Conservation (phyloP, 2,329 filamentous ascomycete species). For the Cercospora canescens region DNA sequence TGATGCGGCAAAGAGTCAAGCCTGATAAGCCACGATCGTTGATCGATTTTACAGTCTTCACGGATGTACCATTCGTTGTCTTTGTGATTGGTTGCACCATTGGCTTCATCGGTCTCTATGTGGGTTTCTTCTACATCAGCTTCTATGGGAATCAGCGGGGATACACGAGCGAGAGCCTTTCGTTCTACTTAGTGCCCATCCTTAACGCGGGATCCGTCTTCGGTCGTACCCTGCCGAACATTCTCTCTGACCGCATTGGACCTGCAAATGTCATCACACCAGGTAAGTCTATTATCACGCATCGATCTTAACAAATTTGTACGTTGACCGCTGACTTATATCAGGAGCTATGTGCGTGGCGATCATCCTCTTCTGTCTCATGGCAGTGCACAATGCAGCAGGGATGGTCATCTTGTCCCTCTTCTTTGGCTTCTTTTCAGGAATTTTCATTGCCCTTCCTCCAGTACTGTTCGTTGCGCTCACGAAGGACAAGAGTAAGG, state of each 20-base stretch:
- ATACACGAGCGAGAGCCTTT: constrained; percentile 36
- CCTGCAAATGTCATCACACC: constrained; percentile 40
- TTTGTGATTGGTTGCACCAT: constrained; percentile 39
- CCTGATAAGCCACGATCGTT: constrained; percentile 39
- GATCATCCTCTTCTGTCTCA: constrained; percentile 39
- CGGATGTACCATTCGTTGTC: constrained; percentile 40
- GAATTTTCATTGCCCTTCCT: constrained; percentile 46
- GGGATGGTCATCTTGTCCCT: constrained; percentile 40
- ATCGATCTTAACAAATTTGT: background rate
- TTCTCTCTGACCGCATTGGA: constrained; percentile 41
- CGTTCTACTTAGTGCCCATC: constrained; percentile 46
- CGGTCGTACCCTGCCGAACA: constrained; percentile 43
- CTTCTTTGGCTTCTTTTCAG: constrained; percentile 46
- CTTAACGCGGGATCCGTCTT: constrained; percentile 44
- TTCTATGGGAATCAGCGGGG: constrained; percentile 38
- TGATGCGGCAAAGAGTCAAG: constrained; percentile 40
- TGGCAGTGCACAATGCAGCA: constrained; percentile 37
- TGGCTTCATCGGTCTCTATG: constrained; percentile 44
- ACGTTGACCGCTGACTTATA: background rate
- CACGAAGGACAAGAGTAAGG: constrained; percentile 42
- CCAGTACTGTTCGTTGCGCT: constrained; percentile 42
- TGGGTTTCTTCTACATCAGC: constrained; percentile 44
- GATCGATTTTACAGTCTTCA: constrained; percentile 43
- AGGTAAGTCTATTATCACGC: constrained; percentile 20
- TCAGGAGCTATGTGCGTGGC: constrained; percentile 36